Conservation (phyloP, 139 green algal genomes). For the Chlamydomonas sphaeroides region DNA sequence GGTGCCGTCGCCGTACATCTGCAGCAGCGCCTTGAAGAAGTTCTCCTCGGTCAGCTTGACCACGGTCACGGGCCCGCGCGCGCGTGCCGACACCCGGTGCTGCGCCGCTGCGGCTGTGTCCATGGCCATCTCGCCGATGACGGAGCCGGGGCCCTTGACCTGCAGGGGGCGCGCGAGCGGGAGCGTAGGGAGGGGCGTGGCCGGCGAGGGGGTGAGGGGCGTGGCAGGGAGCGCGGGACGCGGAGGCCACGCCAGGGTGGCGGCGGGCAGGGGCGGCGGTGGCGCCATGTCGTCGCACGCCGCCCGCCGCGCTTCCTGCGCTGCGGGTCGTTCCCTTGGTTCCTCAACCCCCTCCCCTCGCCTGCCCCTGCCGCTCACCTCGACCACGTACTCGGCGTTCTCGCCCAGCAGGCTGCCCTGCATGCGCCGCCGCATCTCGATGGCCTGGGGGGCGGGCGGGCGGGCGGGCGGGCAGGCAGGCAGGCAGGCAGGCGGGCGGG, state of each 20-base stretch:
- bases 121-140: slow-evolving; percentile 51
- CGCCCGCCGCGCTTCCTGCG: too few relatives aligned
- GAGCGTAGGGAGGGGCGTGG: too few relatives aligned
- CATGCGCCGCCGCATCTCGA: slow-evolving; percentile 52
- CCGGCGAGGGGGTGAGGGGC: not conserved
- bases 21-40: slow-evolving; percentile 54
- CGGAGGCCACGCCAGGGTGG: too few relatives aligned
- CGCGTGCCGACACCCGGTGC: slow-evolving; percentile 33
- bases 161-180: not conserved
- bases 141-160: slow-evolving; percentile 53
- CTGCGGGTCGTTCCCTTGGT: too few relatives aligned
- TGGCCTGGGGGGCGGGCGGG: slow-evolving; percentile 21
- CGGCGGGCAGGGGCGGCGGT: too few relatives aligned
- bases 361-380: slow-evolving; percentile 6
- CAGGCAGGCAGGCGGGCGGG: too few relatives aligned
- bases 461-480: not conserved
- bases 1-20: slow-evolving; percentile 48
- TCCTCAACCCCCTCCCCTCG: too few relatives aligned
- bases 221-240: too few relatives aligned
- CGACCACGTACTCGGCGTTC: slow-evolving; percentile 45
- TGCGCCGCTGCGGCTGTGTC: not conserved
- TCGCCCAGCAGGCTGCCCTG: slow-evolving; percentile 22
- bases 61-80: slow-evolving; percentile 35
- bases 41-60: slow-evolving; percentile 56
- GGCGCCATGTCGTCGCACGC: too few relatives aligned